Percentiles rank a stretch among this genome's conserved stretches.
Conservation (phyloP, 108 stramenopile species). For the Cyclotella baltica region DNA sequence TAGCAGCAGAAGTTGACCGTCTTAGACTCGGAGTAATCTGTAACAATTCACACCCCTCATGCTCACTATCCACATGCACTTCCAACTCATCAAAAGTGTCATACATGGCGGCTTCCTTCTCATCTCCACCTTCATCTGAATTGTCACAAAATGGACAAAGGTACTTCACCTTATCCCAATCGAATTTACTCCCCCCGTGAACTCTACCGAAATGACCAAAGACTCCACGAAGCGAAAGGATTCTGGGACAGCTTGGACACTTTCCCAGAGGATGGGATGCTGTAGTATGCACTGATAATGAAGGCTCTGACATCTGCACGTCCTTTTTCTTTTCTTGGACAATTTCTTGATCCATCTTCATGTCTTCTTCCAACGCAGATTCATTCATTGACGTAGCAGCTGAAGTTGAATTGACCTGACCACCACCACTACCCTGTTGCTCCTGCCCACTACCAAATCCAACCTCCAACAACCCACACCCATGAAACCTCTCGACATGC, state of each 20-base stretch:
- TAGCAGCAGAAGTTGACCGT: no score
- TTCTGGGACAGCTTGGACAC: constrained; percentile 25
- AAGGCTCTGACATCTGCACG: no score
- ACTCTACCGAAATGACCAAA: constrained; percentile 33
- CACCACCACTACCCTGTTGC: no score
- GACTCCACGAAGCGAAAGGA: constrained; percentile 18
- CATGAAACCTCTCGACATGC: neutral
- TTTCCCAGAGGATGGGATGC: constrained; percentile 31
- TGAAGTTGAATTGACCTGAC: neutral
- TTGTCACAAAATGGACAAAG: neutral
- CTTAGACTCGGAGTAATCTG: no score
- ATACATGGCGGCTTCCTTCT: neutral
- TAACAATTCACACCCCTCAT: neutral
- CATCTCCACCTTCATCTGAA: no score
- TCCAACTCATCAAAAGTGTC: neutral
- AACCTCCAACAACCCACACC: neutral
- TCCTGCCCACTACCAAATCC: no score
- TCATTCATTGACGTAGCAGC: neutral
- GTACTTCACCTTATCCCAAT: neutral
- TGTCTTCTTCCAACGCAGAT: neutral
- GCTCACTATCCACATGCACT: neutral
- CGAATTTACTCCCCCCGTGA: constrained; percentile 25
- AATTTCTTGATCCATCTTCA: neutral
- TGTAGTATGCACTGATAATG: no score
- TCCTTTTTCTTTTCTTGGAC: no score